A percentile compares a stretch with the other conserved stretches of the same genome.
phyloP scores from a whole-genome alignment of 371 early-diverging fungal species.

The Paraphysoderma sedebokerense region DNA sequence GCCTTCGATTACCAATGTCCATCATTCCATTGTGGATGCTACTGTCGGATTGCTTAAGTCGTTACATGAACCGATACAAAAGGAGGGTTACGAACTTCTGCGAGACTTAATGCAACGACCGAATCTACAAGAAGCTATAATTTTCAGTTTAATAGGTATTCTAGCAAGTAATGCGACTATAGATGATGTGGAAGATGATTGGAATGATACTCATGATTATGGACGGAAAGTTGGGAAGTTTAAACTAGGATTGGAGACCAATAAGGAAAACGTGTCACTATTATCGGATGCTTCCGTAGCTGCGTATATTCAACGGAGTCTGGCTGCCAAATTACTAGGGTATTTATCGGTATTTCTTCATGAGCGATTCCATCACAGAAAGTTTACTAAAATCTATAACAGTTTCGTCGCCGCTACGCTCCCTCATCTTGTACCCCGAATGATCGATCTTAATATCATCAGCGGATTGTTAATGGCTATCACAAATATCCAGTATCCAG shows the following conservation, averaged over 20 bases:
- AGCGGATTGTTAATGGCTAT: conserved; percentile 24
- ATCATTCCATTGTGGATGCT: conserved; percentile 24
- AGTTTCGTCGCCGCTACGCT: conserved; percentile 23
- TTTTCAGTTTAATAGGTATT: conserved; percentile 18
- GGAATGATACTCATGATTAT: conserved; percentile 1
- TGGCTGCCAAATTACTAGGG: conserved; percentile 31
- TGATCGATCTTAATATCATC: conserved; percentile 24
- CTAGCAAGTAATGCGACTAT: conserved; percentile 14
- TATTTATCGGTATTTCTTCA: conserved; percentile 2
- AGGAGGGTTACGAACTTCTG: conserved; percentile 33
- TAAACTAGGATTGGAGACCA: background rate
- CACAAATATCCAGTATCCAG: conserved; percentile 27
- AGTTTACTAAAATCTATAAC: background rate
- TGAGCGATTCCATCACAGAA: background rate
- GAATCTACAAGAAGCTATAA: conserved; percentile 20
- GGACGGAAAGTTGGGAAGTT: background rate
- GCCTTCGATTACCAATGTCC: conserved; percentile 23
- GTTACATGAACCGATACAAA: conserved; percentile 28
- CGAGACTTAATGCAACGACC: conserved; percentile 19
- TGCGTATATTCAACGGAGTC: conserved; percentile 28
- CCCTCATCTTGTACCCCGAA: conserved; percentile 18
- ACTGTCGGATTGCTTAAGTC: conserved; percentile 19
- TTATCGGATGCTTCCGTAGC: conserved; percentile 11
- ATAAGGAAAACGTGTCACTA: background rate
- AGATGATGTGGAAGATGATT: conserved; percentile 15